phyloP scores from a whole-genome alignment of 768 basidiomycete species.

The Mycena rebaudengoi region DNA sequence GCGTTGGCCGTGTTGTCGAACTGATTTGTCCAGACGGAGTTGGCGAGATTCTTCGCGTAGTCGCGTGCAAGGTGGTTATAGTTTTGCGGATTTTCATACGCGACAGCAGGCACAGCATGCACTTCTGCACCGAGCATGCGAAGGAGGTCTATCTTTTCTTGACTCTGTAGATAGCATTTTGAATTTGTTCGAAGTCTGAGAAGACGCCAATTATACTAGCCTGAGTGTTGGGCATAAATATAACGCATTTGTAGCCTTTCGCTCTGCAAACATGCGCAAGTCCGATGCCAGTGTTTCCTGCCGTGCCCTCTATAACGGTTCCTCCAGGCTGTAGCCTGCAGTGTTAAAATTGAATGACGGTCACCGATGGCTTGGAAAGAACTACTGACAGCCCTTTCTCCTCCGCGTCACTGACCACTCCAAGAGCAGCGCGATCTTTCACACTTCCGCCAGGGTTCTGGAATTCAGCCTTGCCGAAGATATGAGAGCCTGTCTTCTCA shows the following conservation, averaged over 20 bases:
- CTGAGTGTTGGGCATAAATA: constrained; percentile 98
- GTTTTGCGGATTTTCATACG: constrained; percentile 93
- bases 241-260: constrained; percentile 95
- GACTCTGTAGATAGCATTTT: constrained; percentile 65
- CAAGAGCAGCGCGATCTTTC: constrained; percentile 96
- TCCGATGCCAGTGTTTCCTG: constrained; percentile 98
- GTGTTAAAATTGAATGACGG: not conserved
- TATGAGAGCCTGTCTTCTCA: constrained; percentile 81
- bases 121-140: constrained; percentile 98
- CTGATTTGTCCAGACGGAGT: constrained; percentile 97
- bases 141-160: constrained; percentile 98
- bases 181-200: not conserved
- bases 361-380: not conserved
- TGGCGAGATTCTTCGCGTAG: constrained; percentile 74
- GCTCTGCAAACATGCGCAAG: constrained; percentile 94
- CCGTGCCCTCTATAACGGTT: constrained; percentile 97
- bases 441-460: constrained; percentile 98
- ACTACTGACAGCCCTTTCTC: constrained; percentile 74
- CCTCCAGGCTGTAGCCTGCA: constrained; percentile 88
- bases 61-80: constrained; percentile 98
- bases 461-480: constrained; percentile 97
- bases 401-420: constrained; percentile 88
- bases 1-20: constrained; percentile 98
- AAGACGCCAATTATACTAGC: constrained; percentile 44
- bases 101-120: constrained; percentile 93